Evolutionary conservation across 176 grass and related monocot species (phyloP), one percentile per base, ranked within the genome.

Genomic region (Cenchrus americanus): DNA sequence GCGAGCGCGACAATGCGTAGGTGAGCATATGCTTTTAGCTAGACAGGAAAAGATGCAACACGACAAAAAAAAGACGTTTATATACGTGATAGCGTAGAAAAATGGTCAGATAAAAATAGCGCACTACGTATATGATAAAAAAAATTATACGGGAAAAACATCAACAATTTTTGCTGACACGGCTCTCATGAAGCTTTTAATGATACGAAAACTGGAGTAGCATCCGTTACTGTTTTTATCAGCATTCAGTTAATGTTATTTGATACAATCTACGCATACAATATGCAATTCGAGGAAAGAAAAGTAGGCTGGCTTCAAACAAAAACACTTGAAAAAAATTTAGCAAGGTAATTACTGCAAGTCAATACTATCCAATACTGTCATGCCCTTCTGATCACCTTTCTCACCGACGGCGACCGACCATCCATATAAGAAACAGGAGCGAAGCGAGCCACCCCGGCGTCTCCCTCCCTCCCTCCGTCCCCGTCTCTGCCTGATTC

Each of bases 321-420:
- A 5, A 87, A 83, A 22, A 21, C 2, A 1, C 14, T 37, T 14
- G n/a, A 40, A 60, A 30, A 30, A 61, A 63, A 84, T 50, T 42
- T 48, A 68, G 24, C 21, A 43, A 8, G 6, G 44, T 70, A 47
- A 76, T 85, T 69, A 81, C 32, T 62, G 34, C 12, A 34, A 76
- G 53, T 80, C 87, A 80, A 80, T 74, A 46, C 67, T 26, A 30
- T 73, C 32, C 67, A 55, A 79, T 77, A 75, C 66, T 63, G 61
- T 47, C 70, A 27, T 30, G 26, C 41, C 52, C 15, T 14, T 74
- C 55, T 65, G 54, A 69, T 74, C 75, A 58, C 60, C 53, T 26
- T 63, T 21, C 44, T 82, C 83, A 86, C 73, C 88, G 88, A 86
- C 88, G 84, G 71, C 82, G 83, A 82, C 83, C 66, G 59, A 78